A percentile compares a stretch with the other conserved stretches of the same genome.
Evolutionary conservation across 345 rosid species (phyloP).

Genomic region (Syzygium grande): DNA sequence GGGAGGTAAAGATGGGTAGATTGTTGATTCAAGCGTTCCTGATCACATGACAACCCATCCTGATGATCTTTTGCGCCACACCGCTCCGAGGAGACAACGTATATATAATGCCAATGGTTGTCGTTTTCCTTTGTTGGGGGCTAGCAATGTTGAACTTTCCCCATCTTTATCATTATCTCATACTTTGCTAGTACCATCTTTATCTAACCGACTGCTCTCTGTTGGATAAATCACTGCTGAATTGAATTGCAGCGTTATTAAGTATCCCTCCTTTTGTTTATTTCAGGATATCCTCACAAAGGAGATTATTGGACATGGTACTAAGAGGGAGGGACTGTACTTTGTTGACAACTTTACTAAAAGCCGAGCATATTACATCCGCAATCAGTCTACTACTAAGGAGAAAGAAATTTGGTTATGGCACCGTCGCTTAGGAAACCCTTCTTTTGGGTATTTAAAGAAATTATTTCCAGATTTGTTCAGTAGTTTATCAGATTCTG

Average conservation of each 20-base stretch:
- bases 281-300: neutral
- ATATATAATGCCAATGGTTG: constrained; percentile 4
- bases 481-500: no score
- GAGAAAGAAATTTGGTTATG: neutral
- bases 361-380: no score
- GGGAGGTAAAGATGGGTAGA: neutral
- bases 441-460: no score
- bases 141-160: neutral
- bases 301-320: constrained; percentile 1
- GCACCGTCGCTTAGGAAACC: no score
- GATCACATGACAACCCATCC: constrained; percentile 4
- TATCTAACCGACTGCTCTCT: neutral
- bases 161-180: neutral
- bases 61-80: neutral
- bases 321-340: neutral
- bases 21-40: neutral
- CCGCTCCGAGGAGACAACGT: neutral
- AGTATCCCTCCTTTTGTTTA: neutral
- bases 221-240: neutral
- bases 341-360: neutral
- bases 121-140: neutral
- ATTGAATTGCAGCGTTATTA: neutral
- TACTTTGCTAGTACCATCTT: neutral
- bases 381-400: neutral
- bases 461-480: no score